Conservation (phyloP, 148 eudicot genomes). For the Rhododendron ferrugineum region DNA sequence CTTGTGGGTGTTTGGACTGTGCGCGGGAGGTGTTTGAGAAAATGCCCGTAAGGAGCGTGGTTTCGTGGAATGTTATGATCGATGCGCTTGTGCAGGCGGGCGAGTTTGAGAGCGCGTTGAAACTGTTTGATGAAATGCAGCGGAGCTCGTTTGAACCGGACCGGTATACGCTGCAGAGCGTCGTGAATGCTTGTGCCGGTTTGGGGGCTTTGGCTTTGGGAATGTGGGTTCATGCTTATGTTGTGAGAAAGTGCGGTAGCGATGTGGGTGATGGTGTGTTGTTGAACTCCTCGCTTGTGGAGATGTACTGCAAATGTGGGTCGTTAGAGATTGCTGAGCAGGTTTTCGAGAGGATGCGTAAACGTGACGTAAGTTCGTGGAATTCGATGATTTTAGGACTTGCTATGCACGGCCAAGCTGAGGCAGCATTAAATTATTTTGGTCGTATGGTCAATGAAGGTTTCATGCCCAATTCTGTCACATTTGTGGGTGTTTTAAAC, state of each 20-base stretch:
- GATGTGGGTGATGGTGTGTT: constrained; percentile 27
- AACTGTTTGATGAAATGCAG: constrained; percentile 43
- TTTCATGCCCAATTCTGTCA: constrained; percentile 56
- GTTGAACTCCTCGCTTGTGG: constrained; percentile 51
- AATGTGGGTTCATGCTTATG: constrained; percentile 71
- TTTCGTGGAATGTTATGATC: constrained; percentile 70
- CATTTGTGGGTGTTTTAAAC: constrained; percentile 60
- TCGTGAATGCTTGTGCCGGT: constrained; percentile 60
- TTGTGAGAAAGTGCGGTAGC: constrained; percentile 29
- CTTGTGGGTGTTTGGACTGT: constrained; percentile 49
- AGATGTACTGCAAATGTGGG: constrained; percentile 79
- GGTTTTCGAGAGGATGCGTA: constrained; percentile 52
- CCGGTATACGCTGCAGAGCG: constrained; percentile 62
- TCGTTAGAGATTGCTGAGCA: constrained; percentile 44
- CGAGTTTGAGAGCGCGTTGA: constrained; percentile 56
- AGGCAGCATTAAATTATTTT: constrained; percentile 42
- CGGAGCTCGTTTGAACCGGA: constrained; percentile 47
- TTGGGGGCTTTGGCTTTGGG: constrained; percentile 60
- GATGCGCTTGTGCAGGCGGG: constrained; percentile 52
- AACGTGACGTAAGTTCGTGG: constrained; percentile 63
- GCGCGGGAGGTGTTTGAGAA: constrained; percentile 58
- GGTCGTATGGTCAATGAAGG: constrained; percentile 39
- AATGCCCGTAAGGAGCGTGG: constrained; percentile 64
- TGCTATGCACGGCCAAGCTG: constrained; percentile 50
- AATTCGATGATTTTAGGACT: constrained; percentile 64